phyloP scores from a whole-genome alignment of 106 monocot genomes.

The Dendrobium huoshanense region DNA sequence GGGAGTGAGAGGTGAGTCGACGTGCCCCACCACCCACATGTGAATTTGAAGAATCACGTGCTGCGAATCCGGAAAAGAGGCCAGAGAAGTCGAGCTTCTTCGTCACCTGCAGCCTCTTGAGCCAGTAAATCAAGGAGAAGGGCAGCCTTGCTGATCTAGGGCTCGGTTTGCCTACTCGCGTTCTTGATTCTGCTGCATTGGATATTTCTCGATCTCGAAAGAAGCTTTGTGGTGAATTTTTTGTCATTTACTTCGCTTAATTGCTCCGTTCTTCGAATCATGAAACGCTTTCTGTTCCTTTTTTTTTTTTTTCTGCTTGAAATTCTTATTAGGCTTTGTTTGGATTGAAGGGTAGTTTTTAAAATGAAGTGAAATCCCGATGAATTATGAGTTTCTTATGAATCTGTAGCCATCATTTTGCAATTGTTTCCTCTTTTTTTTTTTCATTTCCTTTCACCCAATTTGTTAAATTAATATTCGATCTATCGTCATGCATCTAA shows the following conservation, averaged over 20 bases:
- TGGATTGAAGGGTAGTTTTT: no score
- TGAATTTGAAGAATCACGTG: background rate
- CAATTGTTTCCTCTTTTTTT: no score
- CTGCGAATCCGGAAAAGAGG: conserved; percentile 1
- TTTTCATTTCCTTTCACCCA: no score
- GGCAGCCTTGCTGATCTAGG: conserved; percentile 23
- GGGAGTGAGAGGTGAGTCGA: no score
- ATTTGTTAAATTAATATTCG: background rate
- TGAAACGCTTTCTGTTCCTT: background rate
- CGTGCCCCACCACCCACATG: no score
- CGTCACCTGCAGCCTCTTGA: conserved; percentile 32
- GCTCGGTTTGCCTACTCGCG: conserved; percentile 6
- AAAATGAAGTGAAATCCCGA: no score
- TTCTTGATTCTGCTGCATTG: background rate
- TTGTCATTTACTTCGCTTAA: background rate
- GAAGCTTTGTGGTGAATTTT: background rate
- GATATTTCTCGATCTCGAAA: background rate
- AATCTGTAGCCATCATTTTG: no score
- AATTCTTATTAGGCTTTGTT: no score
- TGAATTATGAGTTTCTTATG: no score
- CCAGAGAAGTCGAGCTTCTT: conserved; percentile 20
- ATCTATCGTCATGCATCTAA: background rate
- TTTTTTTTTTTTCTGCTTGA: background rate
- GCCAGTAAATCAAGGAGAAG: conserved; percentile 57
- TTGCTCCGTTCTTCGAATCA: background rate